Evolutionary conservation across 2,329 filamentous ascomycete species (phyloP).

Genomic region (Rhinocladiella mackenziei): DNA sequence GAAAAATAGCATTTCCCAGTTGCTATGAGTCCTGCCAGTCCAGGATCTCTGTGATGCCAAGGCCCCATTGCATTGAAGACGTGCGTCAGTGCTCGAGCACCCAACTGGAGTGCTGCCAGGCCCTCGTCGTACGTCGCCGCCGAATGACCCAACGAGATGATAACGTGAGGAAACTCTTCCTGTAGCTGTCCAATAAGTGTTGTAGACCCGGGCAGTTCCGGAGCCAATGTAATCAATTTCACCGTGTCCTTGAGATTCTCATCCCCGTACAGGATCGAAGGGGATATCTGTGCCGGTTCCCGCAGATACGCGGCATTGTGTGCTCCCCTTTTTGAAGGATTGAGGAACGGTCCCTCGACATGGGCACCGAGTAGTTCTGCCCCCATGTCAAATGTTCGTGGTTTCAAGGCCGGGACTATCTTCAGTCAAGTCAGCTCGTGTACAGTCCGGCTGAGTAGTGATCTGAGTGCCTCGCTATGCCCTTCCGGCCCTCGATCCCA

Average conservation of each 20-base stretch:
- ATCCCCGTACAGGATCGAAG: constrained; percentile 46
- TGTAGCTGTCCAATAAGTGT: constrained; percentile 43
- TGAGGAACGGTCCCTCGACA: constrained; percentile 54
- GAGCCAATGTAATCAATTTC: constrained; percentile 52
- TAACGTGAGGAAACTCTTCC: constrained; percentile 37
- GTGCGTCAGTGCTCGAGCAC: constrained; percentile 52
- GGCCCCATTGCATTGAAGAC: constrained; percentile 54
- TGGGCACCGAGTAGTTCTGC: constrained; percentile 56
- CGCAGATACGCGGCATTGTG: constrained; percentile 47
- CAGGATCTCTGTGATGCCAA: constrained; percentile 49
- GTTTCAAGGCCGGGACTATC: constrained; percentile 19
- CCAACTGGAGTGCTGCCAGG: constrained; percentile 43
- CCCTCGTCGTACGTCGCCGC: constrained; percentile 48
- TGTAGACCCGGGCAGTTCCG: constrained; percentile 45
- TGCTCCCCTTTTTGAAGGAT: constrained; percentile 52
- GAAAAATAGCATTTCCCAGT: constrained; percentile 46
- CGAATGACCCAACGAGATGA: constrained; percentile 50
- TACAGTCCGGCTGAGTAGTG: not conserved
- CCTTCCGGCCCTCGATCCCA: no score
- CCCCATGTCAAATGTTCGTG: constrained; percentile 37
- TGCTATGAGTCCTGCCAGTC: constrained; percentile 46
- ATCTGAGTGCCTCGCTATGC: not conserved
- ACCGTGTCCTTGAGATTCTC: constrained; percentile 40
- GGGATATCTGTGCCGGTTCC: constrained; percentile 33
- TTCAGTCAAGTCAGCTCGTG: constrained; percentile 2